Percentiles rank a stretch among this genome's conserved stretches.
These are phyloP conservation scores for Cruciata laevipes DNA, from an alignment of 257 asterid species.

Conservation along the genomic window DNA sequence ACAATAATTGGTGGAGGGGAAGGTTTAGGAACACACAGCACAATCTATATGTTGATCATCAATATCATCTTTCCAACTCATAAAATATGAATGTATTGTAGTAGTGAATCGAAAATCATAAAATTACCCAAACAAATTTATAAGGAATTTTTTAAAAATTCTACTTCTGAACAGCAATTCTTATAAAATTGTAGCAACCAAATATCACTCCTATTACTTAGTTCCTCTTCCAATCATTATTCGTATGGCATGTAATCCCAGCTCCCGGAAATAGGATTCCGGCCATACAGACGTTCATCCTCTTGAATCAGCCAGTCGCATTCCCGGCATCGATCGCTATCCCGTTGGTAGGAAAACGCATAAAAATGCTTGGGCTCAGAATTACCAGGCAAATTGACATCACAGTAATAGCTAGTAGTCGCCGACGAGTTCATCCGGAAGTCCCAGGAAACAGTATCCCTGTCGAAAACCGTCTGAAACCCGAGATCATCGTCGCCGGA, in stretches of 20 bases:
- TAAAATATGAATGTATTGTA: too few species aligned
- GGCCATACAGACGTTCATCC: constrained; percentile 9
- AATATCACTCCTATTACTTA: too few species aligned
- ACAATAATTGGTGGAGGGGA: too few species aligned
- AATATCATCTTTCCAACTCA: too few species aligned
- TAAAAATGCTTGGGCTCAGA: constrained; percentile 2
- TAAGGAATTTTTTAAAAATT: too few species aligned
- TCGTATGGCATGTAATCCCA: constrained; percentile 4
- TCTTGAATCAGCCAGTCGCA: constrained; percentile 5
- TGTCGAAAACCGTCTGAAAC: background rate
- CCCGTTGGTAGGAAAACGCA: constrained; percentile 4
- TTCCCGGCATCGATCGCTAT: constrained; percentile 2
- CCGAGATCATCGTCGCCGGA: constrained; percentile 11
- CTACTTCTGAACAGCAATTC: too few species aligned
- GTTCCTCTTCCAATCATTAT: background rate
- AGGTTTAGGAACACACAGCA: too few species aligned
- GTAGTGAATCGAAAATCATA: too few species aligned
- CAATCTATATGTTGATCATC: too few species aligned
- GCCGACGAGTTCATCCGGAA: constrained; percentile 2
- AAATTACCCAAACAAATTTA: too few species aligned
- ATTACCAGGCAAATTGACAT: constrained; percentile 3
- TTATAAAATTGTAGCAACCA: too few species aligned
- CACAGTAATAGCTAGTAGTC: constrained; percentile 7
- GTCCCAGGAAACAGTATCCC: background rate
- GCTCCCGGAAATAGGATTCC: background rate